Evolutionary conservation across 2,329 filamentous ascomycete genomes (phyloP), one percentile per base, ranked within the genome.

Genomic region (Botrytis pseudocinerea): DNA sequence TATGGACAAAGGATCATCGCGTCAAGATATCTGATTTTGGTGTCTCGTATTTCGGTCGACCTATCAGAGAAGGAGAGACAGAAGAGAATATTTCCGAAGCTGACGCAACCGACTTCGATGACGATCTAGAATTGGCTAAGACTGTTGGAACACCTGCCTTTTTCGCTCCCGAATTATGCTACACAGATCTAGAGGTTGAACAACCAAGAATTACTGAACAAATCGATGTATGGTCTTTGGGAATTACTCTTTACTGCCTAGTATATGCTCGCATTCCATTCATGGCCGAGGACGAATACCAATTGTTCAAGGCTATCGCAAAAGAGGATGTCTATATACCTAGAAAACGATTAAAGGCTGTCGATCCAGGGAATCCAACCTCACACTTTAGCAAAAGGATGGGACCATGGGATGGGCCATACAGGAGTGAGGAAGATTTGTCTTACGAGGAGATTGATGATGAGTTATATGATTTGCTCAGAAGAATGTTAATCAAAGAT

Each of bases 1-100:
- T 99, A 10, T 94, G 95, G 85, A 97, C 94, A 69, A 90, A 85
- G 78, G 92, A 94, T 76, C 91, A 95, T 78, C 90, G 92, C 22
- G 93, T 98, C 80, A 99, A 99, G 85, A 99, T 99, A 74, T 98
- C 96, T 8, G 96, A 99, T 80, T 99, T 99, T 84, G 96, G 96
- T 46, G 96, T 99, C 1, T 99, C 96, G 1, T 99, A 98, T 82
- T 93, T 99, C 75, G 96, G 96, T 42, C 90, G 94, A 69, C 94
- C 94, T 1, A 92, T 95, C 73, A 88, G 93, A 57, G 93, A 97
- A 64, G 93, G 92, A 70, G 93, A 97, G 78, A 88, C 90, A 54
- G 91, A 93, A 73, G 92, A 94, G 73, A 91, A 84, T 74, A 90
- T 85, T 28, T 92, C 92, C 6, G 93, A 97, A 80, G 93, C 91